These are phyloP conservation scores for Metschnikowia kunwiensis DNA, from an alignment of 805 yeast species.

Conservation along the genomic window DNA sequence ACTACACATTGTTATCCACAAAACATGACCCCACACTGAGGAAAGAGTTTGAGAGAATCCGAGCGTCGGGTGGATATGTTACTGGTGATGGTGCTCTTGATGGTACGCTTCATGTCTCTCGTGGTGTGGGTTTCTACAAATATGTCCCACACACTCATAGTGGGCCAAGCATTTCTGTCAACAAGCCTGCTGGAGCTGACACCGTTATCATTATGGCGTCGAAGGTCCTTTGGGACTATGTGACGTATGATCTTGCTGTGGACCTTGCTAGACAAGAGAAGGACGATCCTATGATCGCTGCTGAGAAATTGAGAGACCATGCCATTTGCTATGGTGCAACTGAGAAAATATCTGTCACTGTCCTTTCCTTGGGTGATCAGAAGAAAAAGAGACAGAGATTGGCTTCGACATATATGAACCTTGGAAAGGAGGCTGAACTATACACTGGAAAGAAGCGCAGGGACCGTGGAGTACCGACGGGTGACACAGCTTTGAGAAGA, in stretches of 20 bases:
- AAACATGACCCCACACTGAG: constrained; percentile 82
- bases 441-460: constrained; percentile 38
- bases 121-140: constrained; percentile 90
- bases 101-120: constrained; percentile 75
- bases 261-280: constrained; percentile 82
- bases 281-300: constrained; percentile 84
- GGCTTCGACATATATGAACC: constrained; percentile 34
- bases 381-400: constrained; percentile 28
- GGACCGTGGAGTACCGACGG: constrained; percentile 45
- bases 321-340: constrained; percentile 89
- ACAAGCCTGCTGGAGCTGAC: constrained; percentile 61
- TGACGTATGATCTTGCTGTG: constrained; percentile 81
- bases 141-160: constrained; percentile 85
- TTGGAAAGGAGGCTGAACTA: constrained; percentile 36
- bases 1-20: constrained; percentile 64
- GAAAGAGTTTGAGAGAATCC: constrained; percentile 76
- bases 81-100: constrained; percentile 81
- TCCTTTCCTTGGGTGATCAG: constrained; percentile 63
- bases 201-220: constrained; percentile 85
- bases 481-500: constrained; percentile 77
- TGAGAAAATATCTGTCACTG: constrained; percentile 77
- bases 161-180: constrained; percentile 72
- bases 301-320: constrained; percentile 88
- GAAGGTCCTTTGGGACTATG: constrained; percentile 77
- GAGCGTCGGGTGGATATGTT: constrained; percentile 90